A percentile compares a stretch with the other conserved stretches of the same genome.
Conservation (phyloP, 2,329 filamentous ascomycete species). For the Sordariomycetes sp. region DNA sequence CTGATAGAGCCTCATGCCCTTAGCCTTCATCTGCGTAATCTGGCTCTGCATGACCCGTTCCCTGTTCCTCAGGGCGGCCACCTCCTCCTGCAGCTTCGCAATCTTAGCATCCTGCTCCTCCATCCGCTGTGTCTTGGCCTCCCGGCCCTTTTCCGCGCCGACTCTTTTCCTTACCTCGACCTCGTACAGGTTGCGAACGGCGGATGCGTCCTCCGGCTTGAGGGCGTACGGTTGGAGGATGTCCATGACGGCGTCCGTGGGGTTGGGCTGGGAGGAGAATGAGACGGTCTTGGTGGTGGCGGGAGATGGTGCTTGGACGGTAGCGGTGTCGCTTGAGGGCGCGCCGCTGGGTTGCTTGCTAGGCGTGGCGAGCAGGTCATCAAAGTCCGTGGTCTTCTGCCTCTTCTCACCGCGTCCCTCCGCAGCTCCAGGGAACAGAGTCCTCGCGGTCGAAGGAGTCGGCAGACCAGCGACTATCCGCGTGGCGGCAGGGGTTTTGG, state of each 20-base stretch:
- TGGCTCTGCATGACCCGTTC: constrained; percentile 18
- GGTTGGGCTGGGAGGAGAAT: constrained; percentile 27
- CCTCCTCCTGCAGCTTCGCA: constrained; percentile 23
- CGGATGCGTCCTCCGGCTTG: constrained; percentile 21
- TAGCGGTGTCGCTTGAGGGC: constrained; percentile 3
- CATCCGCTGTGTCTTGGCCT: constrained; percentile 53
- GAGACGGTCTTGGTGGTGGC: constrained; percentile 8
- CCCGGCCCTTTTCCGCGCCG: constrained; percentile 55
- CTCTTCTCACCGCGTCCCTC: constrained; percentile 12
- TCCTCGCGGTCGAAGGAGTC: constrained; percentile 25
- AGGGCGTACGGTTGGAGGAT: constrained; percentile 36
- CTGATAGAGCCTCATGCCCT: constrained; percentile 25
- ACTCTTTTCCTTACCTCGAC: constrained; percentile 47
- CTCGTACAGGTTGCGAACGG: constrained; percentile 36
- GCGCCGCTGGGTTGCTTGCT: constrained; percentile 8
- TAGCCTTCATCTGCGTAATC: constrained; percentile 26
- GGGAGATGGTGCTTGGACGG: background rate
- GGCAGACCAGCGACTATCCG: constrained; percentile 15
- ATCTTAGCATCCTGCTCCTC: constrained; percentile 49
- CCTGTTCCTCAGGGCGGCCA: constrained; percentile 29
- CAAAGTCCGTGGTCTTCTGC: constrained; percentile 21
- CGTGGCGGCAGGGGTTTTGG: constrained; percentile 16
- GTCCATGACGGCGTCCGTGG: constrained; percentile 41
- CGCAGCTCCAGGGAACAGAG: constrained; percentile 20
- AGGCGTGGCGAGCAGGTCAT: constrained; percentile 8